Conservation (phyloP, 768 basidiomycete genomes). For the Leccinum olivaceopallidum region DNA sequence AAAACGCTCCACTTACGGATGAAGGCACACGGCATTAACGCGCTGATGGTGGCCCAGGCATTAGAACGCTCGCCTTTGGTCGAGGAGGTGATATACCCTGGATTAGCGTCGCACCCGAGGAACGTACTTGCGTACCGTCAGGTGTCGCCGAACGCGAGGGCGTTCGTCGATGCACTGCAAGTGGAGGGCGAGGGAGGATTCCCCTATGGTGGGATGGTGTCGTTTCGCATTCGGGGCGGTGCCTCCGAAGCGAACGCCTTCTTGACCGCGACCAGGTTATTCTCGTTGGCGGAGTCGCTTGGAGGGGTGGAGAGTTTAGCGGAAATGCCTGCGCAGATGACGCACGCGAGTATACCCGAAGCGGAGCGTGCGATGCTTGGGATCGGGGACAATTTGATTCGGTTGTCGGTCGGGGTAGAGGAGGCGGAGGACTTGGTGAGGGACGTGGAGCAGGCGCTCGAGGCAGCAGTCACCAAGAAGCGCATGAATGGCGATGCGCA, state of each 20-base stretch:
- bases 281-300: conserved; percentile 83
- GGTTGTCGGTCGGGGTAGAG: conserved; percentile 88
- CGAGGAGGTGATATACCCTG: conserved; percentile 86
- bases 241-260: conserved; percentile 61
- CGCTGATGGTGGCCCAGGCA: conserved; percentile 67
- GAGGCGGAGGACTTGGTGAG: conserved; percentile 71
- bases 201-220: conserved; percentile 91
- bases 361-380: conserved; percentile 69
- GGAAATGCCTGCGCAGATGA: conserved; percentile 88
- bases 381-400: conserved; percentile 73
- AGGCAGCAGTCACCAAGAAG: conserved; percentile 15
- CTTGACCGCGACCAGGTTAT: conserved; percentile 62
- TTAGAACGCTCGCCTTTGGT: conserved; percentile 59
- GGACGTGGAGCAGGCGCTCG: conserved; percentile 31
- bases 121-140: conserved; percentile 63
- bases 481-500: background rate
- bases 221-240: conserved; percentile 61
- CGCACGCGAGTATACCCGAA: conserved; percentile 75
- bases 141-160: conserved; percentile 67
- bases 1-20: conserved; percentile 92
- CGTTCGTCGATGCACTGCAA: conserved; percentile 51
- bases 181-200: conserved; percentile 51
- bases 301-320: conserved; percentile 93
- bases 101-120: conserved; percentile 65
- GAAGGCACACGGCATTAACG: conserved; percentile 84